Evolutionary conservation across 2,329 filamentous ascomycete species (phyloP), one percentile per base, ranked within the genome.

Genomic region (Fusarium illudens): DNA sequence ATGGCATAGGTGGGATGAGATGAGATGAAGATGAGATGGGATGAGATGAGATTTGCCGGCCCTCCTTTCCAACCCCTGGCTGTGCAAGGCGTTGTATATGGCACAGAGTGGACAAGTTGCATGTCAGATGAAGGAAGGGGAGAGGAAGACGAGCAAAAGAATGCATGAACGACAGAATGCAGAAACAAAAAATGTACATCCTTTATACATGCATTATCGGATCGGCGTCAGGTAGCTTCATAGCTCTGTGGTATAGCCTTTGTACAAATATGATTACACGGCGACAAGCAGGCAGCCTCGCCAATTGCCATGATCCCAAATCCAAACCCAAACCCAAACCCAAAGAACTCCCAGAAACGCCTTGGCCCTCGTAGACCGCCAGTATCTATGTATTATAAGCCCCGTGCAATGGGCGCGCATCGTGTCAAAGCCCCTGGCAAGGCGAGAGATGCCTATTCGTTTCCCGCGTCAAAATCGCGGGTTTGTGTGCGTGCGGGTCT

Each of bases 191-290:
- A 52, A n/a, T 25, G 49, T 42, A 42, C 52, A 52, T 50, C 44
- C 56, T 42, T 39, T 63, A 29, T 46, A 48, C 22, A 68, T 68
- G 57, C 57, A 62, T 70, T 62, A 53, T 59, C 60, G 54, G 33
- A 64, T 60, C 32, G 60, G 60, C 57, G 62, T 67, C 48, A 22
- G 34, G 20, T 56, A 54, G 34, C 51, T 46, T 67, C 39, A 63
- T 67, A 42, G 51, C 34, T 52, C 29, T 51, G 37, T 60, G 33
- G 39, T 44, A 58, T 66, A 63, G 51, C 19, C 19, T 55, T 54
- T 69, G 51, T 69, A 55, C 42, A 51, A 55, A 51, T 60, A 67
- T 67, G 49, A 37, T 57, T 34, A 52, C 22, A 69, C 34, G 34
- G 50, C 34, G 19, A 39, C 34, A 52, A 25, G 13, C 33, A 51